Conservation (phyloP, 1,284 basidiomycete species). For the Erythrobasidium hasegawianum region DNA sequence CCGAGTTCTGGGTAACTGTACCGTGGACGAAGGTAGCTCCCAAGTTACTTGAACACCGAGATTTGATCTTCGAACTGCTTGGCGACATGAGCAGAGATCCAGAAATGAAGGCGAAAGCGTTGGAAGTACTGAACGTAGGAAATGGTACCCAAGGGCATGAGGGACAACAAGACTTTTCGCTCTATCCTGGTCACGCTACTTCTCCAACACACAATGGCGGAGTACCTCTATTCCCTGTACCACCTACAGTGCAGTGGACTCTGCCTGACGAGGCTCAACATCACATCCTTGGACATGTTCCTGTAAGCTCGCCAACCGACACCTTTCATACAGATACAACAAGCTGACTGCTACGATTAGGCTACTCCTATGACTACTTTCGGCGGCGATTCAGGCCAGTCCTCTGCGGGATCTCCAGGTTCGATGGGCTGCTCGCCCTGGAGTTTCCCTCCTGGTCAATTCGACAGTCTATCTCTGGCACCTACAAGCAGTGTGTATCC, state of each 20-base stretch:
- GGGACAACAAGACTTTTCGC: neutral
- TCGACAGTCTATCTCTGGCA: neutral
- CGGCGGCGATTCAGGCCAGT: constrained; percentile 2
- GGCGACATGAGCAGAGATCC: constrained; percentile 10
- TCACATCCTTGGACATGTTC: neutral
- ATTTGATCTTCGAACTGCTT: constrained; percentile 15
- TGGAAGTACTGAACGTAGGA: constrained; percentile 11
- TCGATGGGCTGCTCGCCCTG: neutral
- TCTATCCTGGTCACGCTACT: neutral
- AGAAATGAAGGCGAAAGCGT: constrained; percentile 27
- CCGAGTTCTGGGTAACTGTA: constrained; percentile 26
- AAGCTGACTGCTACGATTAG: neutral
- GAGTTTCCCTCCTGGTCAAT: neutral
- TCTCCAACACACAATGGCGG: neutral
- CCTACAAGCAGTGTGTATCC: neutral
- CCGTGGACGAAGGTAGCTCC: constrained; percentile 14
- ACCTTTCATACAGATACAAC: neutral
- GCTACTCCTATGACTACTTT: neutral
- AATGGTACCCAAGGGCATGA: neutral
- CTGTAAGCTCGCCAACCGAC: neutral
- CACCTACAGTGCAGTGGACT: neutral
- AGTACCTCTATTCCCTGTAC: neutral
- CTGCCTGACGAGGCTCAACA: neutral
- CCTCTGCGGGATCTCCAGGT: neutral
- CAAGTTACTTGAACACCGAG: constrained; percentile 23